Evolutionary conservation across 768 basidiomycete genomes (phyloP), one percentile per base, ranked within the genome.

Genomic region (Coprinopsis sp.): DNA sequence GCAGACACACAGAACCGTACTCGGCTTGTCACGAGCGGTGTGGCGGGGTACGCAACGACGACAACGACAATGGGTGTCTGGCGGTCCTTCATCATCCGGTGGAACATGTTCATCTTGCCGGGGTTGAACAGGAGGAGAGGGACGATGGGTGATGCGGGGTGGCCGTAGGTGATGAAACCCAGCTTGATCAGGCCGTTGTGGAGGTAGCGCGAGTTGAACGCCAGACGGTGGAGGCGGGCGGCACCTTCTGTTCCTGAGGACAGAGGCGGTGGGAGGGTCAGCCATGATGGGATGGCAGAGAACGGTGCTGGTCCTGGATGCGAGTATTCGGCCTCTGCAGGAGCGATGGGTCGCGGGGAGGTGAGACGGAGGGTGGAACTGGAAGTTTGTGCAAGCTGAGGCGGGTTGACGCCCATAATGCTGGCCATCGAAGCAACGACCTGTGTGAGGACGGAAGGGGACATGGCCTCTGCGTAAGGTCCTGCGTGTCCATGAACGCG

Each of bases 161-260:
- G 83, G 0, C 95, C 95, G 58, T 93, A 96, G 5, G 89, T 90
- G 71, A 99, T 95, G 74, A 99, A 99, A 0, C 96, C 96, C 27
- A 99, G 81, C 59, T 91, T 94, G 56, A 78, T 73, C 46, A 99
- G 75, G 1, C 83, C 95, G 4, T 77, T 77, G 52, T 87, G 84
- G 39, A 99, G 83, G 69, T 98, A 99, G 18, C 92, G 81, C 14
- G 88, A 77, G 72, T 98, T 98, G 77, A 99, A 99, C 1, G 94
- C 92, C 30, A 99, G 75, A 18, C 96, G 81, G 30, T 83, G 81
- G 4, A 98, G 73, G 22, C 96, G 84, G 53, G 79, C 77, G 27
- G 73, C 70, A 11, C 96, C 95, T 67, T 98, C 94, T 0, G 74
- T 67, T 25, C 96, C 95, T 23, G 92, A 88, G 19, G 84, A 73